A percentile compares a stretch with the other conserved stretches of the same genome.
Conservation (phyloP, 2,329 filamentous ascomycete genomes). For the Colletotrichum coccodes region DNA sequence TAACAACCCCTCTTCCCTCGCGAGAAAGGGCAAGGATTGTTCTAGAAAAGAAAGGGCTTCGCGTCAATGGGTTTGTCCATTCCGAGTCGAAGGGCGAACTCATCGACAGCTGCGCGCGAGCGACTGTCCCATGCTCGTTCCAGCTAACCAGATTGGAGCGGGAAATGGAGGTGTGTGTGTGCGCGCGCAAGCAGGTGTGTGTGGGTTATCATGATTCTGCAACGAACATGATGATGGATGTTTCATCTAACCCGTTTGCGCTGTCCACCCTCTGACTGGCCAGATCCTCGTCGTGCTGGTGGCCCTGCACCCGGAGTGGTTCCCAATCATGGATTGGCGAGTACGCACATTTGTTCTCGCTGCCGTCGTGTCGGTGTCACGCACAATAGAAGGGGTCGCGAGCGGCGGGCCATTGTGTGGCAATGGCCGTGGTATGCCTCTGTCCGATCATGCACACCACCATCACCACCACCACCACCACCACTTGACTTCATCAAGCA, state of each 20-base stretch:
- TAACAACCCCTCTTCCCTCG: not conserved
- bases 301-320: conserved; percentile 5
- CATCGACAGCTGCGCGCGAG: conserved; percentile 7
- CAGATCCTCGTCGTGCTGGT: conserved; percentile 6
- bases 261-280: conserved; percentile 11
- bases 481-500: not conserved
- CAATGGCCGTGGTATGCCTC: not conserved
- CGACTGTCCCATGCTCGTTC: conserved; percentile 27
- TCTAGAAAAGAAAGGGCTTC: conserved; percentile 17
- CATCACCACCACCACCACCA: no score
- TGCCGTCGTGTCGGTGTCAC: not conserved
- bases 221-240: conserved; percentile 32
- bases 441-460: conserved; percentile 1
- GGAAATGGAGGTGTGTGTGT: not conserved
- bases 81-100: conserved; percentile 22
- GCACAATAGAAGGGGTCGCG: conserved; percentile 9
- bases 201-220: conserved; percentile 33
- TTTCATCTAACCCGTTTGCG: conserved; percentile 33
- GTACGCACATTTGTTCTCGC: conserved; percentile 6
- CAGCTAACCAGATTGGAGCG: conserved; percentile 5
- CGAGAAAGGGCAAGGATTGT: conserved; percentile 13
- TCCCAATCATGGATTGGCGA: not conserved
- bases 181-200: conserved; percentile 11
- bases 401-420: not conserved
- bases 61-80: conserved; percentile 25